Conservation (phyloP, 495 filamentous ascomycete genomes). For the Aspergillus nanangensis region DNA sequence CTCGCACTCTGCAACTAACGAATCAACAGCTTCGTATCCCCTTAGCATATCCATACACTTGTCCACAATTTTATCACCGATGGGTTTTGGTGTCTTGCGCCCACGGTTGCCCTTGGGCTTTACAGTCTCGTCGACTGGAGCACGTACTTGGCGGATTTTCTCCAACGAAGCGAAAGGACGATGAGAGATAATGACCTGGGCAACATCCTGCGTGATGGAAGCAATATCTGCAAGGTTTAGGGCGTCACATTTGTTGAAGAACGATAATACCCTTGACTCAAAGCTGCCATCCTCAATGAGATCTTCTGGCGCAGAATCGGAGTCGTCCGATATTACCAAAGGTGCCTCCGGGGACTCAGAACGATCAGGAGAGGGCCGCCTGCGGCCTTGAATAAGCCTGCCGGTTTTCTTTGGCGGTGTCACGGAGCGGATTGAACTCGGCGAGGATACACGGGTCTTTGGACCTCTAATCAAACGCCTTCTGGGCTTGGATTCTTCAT, state of each 20-base stretch:
- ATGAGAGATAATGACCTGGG: constrained; percentile 58
- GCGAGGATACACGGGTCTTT: constrained; percentile 22
- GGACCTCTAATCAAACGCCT: constrained; percentile 40
- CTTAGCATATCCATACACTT: constrained; percentile 66
- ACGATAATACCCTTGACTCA: constrained; percentile 62
- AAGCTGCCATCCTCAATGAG: constrained; percentile 32
- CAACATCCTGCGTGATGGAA: constrained; percentile 60
- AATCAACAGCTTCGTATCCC: constrained; percentile 75
- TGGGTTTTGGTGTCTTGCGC: constrained; percentile 46
- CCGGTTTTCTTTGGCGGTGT: constrained; percentile 36
- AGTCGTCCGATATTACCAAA: constrained; percentile 48
- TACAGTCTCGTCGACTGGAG: constrained; percentile 34
- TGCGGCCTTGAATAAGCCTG: constrained; percentile 57
- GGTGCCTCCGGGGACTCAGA: constrained; percentile 35
- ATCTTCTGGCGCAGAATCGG: constrained; percentile 47
- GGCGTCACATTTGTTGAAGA: constrained; percentile 74
- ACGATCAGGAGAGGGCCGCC: constrained; percentile 40
- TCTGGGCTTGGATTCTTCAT: constrained; percentile 28
- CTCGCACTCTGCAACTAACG: constrained; percentile 69
- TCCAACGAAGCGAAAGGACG: constrained; percentile 65
- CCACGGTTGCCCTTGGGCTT: constrained; percentile 46
- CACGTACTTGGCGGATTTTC: constrained; percentile 58
- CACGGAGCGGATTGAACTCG: constrained; percentile 21
- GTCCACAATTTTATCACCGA: constrained; percentile 71
- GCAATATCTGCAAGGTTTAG: constrained; percentile 76